Evolutionary conservation across 169 alveolate genomes (phyloP).

Genomic region (Amoebophrya sp.): DNA sequence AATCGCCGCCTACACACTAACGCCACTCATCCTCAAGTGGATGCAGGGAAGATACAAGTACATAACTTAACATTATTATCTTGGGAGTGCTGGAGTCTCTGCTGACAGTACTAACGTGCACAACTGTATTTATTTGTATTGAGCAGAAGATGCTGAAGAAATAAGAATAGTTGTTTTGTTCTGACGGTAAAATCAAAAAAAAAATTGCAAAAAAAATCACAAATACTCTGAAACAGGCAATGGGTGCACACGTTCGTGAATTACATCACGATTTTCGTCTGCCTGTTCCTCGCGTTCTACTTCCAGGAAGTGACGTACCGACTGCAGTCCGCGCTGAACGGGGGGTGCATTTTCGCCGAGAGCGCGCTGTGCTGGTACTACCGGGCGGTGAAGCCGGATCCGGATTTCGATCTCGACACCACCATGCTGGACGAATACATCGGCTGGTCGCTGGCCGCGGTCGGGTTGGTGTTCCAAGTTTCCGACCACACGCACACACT

Average conservation of each 20-base stretch:
- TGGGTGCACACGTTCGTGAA: conserved; percentile 19
- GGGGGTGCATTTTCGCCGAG: not conserved
- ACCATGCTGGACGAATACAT: conserved; percentile 23
- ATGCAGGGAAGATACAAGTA: not conserved
- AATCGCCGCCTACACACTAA: not conserved
- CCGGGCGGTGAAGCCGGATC: not conserved
- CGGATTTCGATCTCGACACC: not conserved
- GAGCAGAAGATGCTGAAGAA: too few species aligned
- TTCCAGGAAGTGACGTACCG: not conserved
- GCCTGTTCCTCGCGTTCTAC: not conserved
- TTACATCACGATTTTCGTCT: not conserved
- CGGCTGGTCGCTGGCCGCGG: conserved; percentile 1
- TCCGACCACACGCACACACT: not conserved
- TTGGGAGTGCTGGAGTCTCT: too few species aligned
- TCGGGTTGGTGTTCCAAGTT: not conserved
- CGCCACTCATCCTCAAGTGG: not conserved
- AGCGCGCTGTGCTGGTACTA: not conserved
- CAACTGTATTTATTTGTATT: too few species aligned
- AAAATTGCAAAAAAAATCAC: too few species aligned
- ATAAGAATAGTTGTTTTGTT: too few species aligned
- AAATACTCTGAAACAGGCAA: too few species aligned
- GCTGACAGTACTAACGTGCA: too few species aligned
- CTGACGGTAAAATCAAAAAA: too few species aligned
- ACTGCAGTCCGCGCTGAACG: not conserved
- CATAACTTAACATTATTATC: too few species aligned